These are phyloP conservation scores for Boletellus ananiceps DNA, from an alignment of 768 basidiomycete species.

Conservation along the genomic window DNA sequence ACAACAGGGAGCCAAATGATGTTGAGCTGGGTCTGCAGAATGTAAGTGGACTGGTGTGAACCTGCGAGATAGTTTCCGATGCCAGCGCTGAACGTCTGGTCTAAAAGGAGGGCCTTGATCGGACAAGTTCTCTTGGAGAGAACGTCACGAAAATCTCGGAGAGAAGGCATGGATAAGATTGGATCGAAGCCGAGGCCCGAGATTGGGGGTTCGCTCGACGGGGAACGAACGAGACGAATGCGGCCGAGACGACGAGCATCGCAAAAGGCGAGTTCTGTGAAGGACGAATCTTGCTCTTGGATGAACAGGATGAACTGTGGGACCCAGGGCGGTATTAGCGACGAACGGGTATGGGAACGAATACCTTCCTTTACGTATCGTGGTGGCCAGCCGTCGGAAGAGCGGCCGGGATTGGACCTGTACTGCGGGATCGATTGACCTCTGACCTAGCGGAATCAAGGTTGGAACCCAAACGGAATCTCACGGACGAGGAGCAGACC, in stretches of 20 bases:
- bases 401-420: conserved; percentile 39
- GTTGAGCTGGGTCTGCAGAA: background rate
- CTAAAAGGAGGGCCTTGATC: conserved; percentile 69
- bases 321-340: too few species aligned
- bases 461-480: background rate
- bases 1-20: background rate
- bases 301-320: conserved; percentile 62
- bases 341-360: background rate
- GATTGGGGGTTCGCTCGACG: conserved; percentile 62
- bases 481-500: conserved; percentile 28
- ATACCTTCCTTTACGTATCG: conserved; percentile 54
- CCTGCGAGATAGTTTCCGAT: conserved; percentile 84
- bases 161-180: conserved; percentile 58
- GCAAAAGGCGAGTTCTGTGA: conserved; percentile 59
- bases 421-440: conserved; percentile 49
- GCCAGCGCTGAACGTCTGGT: conserved; percentile 78
- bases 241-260: conserved; percentile 71
- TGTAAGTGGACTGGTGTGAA: conserved; percentile 13
- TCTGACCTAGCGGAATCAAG: conserved; percentile 34
- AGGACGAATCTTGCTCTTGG: conserved; percentile 30
- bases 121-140: conserved; percentile 57
- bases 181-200: conserved; percentile 76
- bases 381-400: conserved; percentile 56
- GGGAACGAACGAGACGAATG: conserved; percentile 56
- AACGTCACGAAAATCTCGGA: conserved; percentile 45